A percentile compares a stretch with the other conserved stretches of the same genome.
These are phyloP conservation scores for Tetradesmus lagerheimii DNA, from an alignment of 139 green algal species.

Conservation along the genomic window DNA sequence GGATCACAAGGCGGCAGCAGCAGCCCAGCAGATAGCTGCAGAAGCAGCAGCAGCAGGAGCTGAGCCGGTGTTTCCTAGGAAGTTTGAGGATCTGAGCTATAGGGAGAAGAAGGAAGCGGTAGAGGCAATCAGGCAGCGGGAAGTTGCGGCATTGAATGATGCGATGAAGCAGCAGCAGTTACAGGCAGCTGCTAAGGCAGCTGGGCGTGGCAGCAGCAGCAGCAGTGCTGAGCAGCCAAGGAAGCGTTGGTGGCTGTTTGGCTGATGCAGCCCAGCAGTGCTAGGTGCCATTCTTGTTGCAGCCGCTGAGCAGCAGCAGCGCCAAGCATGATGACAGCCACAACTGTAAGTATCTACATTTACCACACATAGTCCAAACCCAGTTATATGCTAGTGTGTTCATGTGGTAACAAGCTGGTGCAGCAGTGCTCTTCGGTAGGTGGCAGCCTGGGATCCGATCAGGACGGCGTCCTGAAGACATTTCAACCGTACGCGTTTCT, in stretches of 20 bases:
- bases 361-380: no score
- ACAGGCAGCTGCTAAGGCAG: not conserved
- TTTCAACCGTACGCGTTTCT: no score
- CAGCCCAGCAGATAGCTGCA: not conserved
- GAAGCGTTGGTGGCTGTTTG: slow-evolving; percentile 11
- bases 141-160: not conserved
- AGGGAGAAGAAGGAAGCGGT: not conserved
- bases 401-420: no score
- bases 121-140: not conserved
- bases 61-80: not conserved
- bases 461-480: no score
- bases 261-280: not conserved
- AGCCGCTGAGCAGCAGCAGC: no score
- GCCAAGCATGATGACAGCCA: no score
- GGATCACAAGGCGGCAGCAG: not conserved
- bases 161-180: not conserved
- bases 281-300: no score
- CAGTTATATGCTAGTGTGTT: no score
- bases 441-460: no score
- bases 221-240: not conserved
- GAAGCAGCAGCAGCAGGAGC: not conserved
- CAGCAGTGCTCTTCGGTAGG: no score
- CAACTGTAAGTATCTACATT: no score
- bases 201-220: not conserved
- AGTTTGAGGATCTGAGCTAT: not conserved